Conservation (phyloP, 1,139 yeast species). For the Saccharomyces pastorianus region DNA sequence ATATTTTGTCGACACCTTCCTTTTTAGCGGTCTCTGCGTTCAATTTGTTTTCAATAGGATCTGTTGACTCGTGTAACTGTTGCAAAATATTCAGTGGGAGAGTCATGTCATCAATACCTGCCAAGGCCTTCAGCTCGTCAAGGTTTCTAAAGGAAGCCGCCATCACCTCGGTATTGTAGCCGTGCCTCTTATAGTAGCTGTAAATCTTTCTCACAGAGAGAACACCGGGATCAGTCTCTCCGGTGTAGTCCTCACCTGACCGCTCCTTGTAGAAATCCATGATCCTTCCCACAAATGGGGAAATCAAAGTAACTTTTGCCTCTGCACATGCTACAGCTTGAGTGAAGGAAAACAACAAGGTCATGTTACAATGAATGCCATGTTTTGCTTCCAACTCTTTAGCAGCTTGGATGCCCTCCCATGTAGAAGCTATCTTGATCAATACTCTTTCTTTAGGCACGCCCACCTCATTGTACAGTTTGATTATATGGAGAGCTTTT, state of each 20-base stretch:
- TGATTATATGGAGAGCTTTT: constrained; percentile 83
- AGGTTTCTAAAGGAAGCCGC: constrained; percentile 98
- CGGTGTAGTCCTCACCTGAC: constrained; percentile 77
- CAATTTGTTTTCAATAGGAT: constrained; percentile 69
- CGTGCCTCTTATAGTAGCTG: constrained; percentile 96
- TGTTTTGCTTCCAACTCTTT: constrained; percentile 83
- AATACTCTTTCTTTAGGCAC: constrained; percentile 80
- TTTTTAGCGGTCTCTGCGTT: constrained; percentile 49
- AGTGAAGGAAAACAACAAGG: constrained; percentile 84
- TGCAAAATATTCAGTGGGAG: constrained; percentile 88
- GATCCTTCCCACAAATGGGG: constrained; percentile 98
- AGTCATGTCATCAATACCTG: constrained; percentile 94
- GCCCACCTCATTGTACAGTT: constrained; percentile 73
- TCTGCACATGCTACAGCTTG: constrained; percentile 99
- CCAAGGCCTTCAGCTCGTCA: constrained; percentile 92
- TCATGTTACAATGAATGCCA: constrained; percentile 89
- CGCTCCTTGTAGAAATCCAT: constrained; percentile 94
- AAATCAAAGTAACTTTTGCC: constrained; percentile 87
- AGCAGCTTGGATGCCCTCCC: constrained; percentile 98
- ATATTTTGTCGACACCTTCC: constrained; percentile 53
- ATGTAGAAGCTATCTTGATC: constrained; percentile 94
- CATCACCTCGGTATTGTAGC: constrained; percentile 95
- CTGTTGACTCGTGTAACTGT: constrained; percentile 71
- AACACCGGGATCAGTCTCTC: constrained; percentile 91
- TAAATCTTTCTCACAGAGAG: constrained; percentile 72